Percentiles rank a stretch among this genome's conserved stretches.
Conservation (phyloP, 2,329 filamentous ascomycete species). For the Venturia oleaginea region DNA sequence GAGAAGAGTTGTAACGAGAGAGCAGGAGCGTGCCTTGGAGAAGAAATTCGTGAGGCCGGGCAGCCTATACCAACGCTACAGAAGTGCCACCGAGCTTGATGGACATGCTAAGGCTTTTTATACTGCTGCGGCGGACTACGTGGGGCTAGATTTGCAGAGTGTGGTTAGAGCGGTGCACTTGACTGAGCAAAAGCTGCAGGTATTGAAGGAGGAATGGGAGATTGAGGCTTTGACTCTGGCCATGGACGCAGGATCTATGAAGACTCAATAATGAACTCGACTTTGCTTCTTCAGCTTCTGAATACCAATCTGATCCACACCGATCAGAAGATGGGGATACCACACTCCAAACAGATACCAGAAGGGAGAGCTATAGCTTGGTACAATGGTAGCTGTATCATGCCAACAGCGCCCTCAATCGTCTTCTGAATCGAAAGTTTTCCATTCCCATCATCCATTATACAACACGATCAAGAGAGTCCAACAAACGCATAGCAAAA, state of each 20-base stretch:
- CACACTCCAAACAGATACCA: no score
- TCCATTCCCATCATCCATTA: no score
- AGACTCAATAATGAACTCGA: background rate
- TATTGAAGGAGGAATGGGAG: slow-evolving; percentile 29
- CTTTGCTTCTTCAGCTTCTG: background rate
- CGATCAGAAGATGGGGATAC: no score
- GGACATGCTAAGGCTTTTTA: slow-evolving; percentile 40
- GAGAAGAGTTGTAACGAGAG: slow-evolving; percentile 24
- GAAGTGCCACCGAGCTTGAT: slow-evolving; percentile 38
- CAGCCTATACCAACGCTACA: slow-evolving; percentile 41
- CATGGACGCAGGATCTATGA: background rate
- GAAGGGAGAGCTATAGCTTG: no score
- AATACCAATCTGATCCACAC: no score
- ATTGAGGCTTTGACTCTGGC: background rate
- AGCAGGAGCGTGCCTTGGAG: slow-evolving; percentile 22
- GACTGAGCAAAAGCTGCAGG: slow-evolving; percentile 32
- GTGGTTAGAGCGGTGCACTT: slow-evolving; percentile 42
- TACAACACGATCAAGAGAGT: no score
- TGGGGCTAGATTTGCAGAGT: slow-evolving; percentile 38
- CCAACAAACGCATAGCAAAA: no score
- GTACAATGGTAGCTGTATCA: no score
- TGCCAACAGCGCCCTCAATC: no score
- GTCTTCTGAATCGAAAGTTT: no score
- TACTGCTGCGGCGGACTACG: slow-evolving; percentile 40
- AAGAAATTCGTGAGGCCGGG: slow-evolving; percentile 34